phyloP scores from a whole-genome alignment of 2,329 filamentous ascomycete genomes.

The Akanthomyces uredinophilus region DNA sequence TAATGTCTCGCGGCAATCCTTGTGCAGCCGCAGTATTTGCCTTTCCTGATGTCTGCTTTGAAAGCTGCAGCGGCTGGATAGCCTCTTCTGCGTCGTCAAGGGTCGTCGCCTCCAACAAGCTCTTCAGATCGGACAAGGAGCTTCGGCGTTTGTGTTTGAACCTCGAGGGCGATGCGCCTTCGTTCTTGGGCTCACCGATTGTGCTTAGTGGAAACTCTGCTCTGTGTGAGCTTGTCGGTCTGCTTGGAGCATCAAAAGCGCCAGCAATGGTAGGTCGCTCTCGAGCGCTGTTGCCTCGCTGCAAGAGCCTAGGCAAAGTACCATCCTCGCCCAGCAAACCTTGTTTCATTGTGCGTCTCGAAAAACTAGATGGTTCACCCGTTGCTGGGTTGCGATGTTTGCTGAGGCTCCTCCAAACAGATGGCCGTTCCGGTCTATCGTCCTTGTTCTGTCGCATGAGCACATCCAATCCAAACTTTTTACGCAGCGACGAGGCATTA shows the following conservation, averaged over 20 bases:
- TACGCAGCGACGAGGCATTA: slow-evolving; percentile 78
- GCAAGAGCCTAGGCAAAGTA: slow-evolving; percentile 38
- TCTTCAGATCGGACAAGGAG: slow-evolving; percentile 80
- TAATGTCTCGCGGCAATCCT: slow-evolving; percentile 37
- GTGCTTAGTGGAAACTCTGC: slow-evolving; percentile 53
- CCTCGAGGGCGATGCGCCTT: slow-evolving; percentile 34
- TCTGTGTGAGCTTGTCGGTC: slow-evolving; percentile 54
- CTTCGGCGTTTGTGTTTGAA: slow-evolving; percentile 78
- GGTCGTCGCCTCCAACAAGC: slow-evolving; percentile 57
- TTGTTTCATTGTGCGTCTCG: slow-evolving; percentile 61
- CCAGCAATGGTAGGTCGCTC: slow-evolving; percentile 58
- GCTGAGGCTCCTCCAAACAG: slow-evolving; percentile 83
- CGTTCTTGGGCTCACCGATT: slow-evolving; percentile 52
- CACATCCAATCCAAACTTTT: slow-evolving; percentile 75
- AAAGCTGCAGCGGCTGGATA: slow-evolving; percentile 46
- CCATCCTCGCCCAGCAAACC: slow-evolving; percentile 72
- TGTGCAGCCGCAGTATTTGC: slow-evolving; percentile 50
- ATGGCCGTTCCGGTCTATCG: slow-evolving; percentile 63
- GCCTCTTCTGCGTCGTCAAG: slow-evolving; percentile 36
- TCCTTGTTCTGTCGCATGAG: slow-evolving; percentile 77
- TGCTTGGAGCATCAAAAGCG: slow-evolving; percentile 54
- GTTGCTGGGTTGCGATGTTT: slow-evolving; percentile 63
- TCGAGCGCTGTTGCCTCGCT: slow-evolving; percentile 48
- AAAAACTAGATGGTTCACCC: slow-evolving; percentile 58
- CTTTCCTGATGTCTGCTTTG: slow-evolving; percentile 51